Percentiles rank a stretch among this genome's conserved stretches.
Conservation (phyloP, 1,284 basidiomycete species). For the Microbotryum lychnidis-dioicae region DNA sequence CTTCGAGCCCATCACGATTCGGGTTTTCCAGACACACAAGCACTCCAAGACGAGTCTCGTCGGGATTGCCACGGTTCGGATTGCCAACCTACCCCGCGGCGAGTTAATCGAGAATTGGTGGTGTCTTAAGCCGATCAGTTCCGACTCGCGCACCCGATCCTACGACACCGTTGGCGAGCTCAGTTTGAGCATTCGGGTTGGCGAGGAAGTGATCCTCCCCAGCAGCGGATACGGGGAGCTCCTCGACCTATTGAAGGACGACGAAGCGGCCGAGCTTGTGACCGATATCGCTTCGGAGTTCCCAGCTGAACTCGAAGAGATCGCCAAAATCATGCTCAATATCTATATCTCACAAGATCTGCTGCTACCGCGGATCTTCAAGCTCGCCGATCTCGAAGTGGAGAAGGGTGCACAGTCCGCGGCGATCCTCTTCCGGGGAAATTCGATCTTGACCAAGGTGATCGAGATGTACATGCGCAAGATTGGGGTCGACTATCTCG, state of each 20-base stretch:
- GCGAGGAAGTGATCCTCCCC: slow-evolving; percentile 55
- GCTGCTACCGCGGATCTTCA: slow-evolving; percentile 27
- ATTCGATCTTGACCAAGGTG: slow-evolving; percentile 68
- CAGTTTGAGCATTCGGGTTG: slow-evolving; percentile 58
- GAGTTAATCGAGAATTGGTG: slow-evolving; percentile 72
- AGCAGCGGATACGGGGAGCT: slow-evolving; percentile 24
- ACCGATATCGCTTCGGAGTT: slow-evolving; percentile 27
- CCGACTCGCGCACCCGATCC: slow-evolving; percentile 6
- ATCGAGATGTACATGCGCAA: slow-evolving; percentile 67
- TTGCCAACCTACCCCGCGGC: slow-evolving; percentile 61
- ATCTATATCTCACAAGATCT: slow-evolving; percentile 30
- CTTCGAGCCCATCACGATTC: slow-evolving; percentile 22
- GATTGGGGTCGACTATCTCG: slow-evolving; percentile 65
- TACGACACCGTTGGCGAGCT: slow-evolving; percentile 54
- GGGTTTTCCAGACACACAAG: slow-evolving; percentile 27
- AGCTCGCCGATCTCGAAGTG: slow-evolving; percentile 30
- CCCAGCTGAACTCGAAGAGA: slow-evolving; percentile 31
- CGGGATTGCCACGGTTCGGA: slow-evolving; percentile 56
- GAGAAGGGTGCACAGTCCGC: slow-evolving; percentile 32
- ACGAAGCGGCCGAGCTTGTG: slow-evolving; percentile 22
- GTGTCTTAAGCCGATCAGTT: slow-evolving; percentile 46
- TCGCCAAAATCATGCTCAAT: slow-evolving; percentile 27
- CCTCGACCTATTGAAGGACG: slow-evolving; percentile 27
- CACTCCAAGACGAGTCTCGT: slow-evolving; percentile 19
- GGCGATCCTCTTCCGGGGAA: slow-evolving; percentile 65